A percentile compares a stretch with the other conserved stretches of the same genome.
These are phyloP conservation scores for Tarenaya hassleriana DNA, from an alignment of 345 rosid species.

Conservation along the genomic window DNA sequence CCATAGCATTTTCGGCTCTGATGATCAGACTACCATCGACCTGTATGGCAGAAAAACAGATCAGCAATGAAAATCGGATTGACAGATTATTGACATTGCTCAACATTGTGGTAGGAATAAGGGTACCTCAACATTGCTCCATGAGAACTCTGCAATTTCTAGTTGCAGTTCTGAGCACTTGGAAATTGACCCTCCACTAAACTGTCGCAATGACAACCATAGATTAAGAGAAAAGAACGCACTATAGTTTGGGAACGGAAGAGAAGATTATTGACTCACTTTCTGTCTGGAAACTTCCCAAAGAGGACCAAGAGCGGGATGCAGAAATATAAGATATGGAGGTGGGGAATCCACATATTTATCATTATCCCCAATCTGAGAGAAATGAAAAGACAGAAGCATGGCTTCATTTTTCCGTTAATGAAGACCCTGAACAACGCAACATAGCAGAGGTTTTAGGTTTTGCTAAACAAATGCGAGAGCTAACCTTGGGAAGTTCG, in stretches of 20 bases:
- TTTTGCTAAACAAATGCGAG: not conserved
- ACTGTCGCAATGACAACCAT: conserved; percentile 37
- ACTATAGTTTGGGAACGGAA: conserved; percentile 6
- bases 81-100: no score
- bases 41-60: conserved; percentile 34
- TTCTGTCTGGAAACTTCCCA: conserved; percentile 89
- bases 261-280: conserved; percentile 35
- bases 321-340: conserved; percentile 82
- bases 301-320: conserved; percentile 92
- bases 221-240: conserved; percentile 3
- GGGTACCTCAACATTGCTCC: conserved; percentile 83
- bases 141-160: conserved; percentile 81
- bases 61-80: conserved; percentile 1
- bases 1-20: conserved; percentile 68
- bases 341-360: conserved; percentile 60
- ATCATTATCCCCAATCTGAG: conserved; percentile 60
- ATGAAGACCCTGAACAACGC: no score
- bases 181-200: conserved; percentile 67
- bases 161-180: conserved; percentile 75
- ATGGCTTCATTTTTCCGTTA: no score
- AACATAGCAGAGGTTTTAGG: no score
- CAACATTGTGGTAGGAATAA: conserved; percentile 2
- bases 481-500: conserved; percentile 62
- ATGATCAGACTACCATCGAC: conserved; percentile 79
- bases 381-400: conserved; percentile 7